Evolutionary conservation across 257 asterid genomes (phyloP).

Genomic region (Verbena officinalis): DNA sequence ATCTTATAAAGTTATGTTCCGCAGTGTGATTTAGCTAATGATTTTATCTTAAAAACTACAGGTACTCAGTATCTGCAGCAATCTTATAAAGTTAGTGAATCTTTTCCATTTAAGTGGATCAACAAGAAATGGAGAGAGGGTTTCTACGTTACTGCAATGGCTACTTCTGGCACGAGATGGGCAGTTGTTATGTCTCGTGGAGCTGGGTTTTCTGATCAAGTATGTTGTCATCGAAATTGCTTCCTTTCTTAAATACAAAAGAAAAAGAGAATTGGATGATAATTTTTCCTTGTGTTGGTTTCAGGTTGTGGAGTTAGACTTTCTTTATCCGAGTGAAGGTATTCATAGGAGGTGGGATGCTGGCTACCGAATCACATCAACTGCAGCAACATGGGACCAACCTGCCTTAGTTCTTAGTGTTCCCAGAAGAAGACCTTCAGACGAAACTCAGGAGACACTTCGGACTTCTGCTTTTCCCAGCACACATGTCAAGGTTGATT

Average conservation of each 20-base stretch:
- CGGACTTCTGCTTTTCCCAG: constrained; percentile 66
- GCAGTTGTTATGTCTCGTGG: constrained; percentile 81
- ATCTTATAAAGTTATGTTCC: no score
- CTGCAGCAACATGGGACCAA: constrained; percentile 72
- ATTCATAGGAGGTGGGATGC: constrained; percentile 70
- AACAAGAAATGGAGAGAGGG: constrained; percentile 81
- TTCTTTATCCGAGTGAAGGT: constrained; percentile 82
- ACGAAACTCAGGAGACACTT: constrained; percentile 66
- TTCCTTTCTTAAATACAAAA: background rate
- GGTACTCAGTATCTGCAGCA: constrained; percentile 68
- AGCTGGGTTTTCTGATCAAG: constrained; percentile 68
- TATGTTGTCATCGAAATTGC: constrained; percentile 13
- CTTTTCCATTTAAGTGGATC: constrained; percentile 77
- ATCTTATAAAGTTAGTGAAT: constrained; percentile 71
- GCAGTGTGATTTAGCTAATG: background rate
- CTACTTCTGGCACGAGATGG: constrained; percentile 70
- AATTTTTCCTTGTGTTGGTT: constrained; percentile 8
- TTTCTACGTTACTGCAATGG: constrained; percentile 72
- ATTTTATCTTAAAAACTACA: constrained; percentile 28
- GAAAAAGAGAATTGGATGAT: background rate
- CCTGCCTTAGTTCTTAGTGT: constrained; percentile 68
- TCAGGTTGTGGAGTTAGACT: constrained; percentile 77
- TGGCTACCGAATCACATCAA: constrained; percentile 70
- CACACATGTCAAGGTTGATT: constrained; percentile 57
- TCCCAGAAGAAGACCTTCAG: constrained; percentile 52